Conservation (phyloP, 2,329 filamentous ascomycete genomes). For the Verticillium nubilum region DNA sequence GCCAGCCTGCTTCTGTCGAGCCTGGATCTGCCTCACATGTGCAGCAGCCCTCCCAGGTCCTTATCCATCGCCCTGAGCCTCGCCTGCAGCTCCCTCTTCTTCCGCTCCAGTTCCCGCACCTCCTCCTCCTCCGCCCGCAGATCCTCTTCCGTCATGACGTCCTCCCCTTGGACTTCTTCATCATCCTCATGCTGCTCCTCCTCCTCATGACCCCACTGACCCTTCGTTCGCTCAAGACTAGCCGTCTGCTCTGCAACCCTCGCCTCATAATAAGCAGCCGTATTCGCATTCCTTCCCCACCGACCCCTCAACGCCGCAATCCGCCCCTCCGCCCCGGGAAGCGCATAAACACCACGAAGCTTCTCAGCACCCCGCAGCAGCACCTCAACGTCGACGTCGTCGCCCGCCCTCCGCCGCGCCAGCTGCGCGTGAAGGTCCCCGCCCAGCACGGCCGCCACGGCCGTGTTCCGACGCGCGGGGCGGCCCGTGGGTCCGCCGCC, state of each 20-base stretch:
- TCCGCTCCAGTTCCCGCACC: constrained; percentile 48
- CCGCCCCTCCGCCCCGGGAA: constrained; percentile 71
- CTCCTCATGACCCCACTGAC: constrained; percentile 50
- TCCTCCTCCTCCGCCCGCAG: constrained; percentile 64
- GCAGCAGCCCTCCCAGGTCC: constrained; percentile 48
- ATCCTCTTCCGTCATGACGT: constrained; percentile 61
- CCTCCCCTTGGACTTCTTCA: constrained; percentile 29
- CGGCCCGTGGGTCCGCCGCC: constrained; percentile 20
- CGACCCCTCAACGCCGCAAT: constrained; percentile 69
- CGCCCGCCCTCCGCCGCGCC: constrained; percentile 41
- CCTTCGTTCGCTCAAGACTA: constrained; percentile 65
- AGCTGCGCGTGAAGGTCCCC: constrained; percentile 82
- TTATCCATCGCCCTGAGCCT: constrained; percentile 49
- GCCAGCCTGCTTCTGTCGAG: neutral
- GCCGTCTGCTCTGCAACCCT: constrained; percentile 72
- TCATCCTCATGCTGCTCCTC: constrained; percentile 46
- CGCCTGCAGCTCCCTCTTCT: constrained; percentile 50
- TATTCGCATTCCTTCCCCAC: constrained; percentile 65
- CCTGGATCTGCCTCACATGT: constrained; percentile 35
- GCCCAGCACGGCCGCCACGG: constrained; percentile 84
- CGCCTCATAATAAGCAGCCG: constrained; percentile 73
- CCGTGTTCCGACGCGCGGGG: constrained; percentile 65
- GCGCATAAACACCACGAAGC: constrained; percentile 79
- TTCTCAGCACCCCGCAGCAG: constrained; percentile 84
- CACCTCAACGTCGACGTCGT: constrained; percentile 81